Percentiles rank a stretch among this genome's conserved stretches.
These are phyloP conservation scores for Aspergillus quadrilineatus DNA, from an alignment of 2,329 filamentous ascomycete species.

Conservation along the genomic window DNA sequence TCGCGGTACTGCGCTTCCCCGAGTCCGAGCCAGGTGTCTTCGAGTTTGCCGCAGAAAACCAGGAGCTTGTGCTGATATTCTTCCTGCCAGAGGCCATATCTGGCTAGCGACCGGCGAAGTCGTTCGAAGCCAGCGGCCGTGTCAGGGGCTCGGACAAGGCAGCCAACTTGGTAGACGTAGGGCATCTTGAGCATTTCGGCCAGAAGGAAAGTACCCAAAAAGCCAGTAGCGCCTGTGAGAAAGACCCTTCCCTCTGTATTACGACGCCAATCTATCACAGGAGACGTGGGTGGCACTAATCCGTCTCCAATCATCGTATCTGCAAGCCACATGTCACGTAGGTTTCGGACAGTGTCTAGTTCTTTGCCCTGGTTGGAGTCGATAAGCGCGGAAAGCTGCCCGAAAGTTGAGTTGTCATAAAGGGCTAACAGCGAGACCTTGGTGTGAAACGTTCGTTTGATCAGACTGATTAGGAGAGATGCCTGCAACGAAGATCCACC, in stretches of 20 bases:
- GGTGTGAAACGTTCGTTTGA: not conserved
- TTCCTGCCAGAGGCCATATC: constrained; percentile 9
- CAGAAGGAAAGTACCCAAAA: constrained; percentile 18
- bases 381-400: not conserved
- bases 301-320: not conserved
- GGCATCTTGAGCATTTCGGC: constrained; percentile 4
- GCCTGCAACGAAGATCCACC: not conserved
- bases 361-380: not conserved
- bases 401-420: not conserved
- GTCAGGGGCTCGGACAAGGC: constrained; percentile 17
- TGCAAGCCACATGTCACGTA: not conserved
- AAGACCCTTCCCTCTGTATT: constrained; percentile 17
- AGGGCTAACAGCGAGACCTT: not conserved
- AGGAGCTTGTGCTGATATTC: constrained; percentile 8
- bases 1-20: not conserved
- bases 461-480: not conserved
- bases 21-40: constrained; percentile 3
- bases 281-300: not conserved
- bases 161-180: constrained; percentile 14
- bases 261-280: constrained; percentile 7
- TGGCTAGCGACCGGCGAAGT: constrained; percentile 7
- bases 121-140: constrained; percentile 2
- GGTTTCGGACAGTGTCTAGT: not conserved
- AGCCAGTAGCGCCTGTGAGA: constrained; percentile 17
- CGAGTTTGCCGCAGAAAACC: constrained; percentile 7